These are phyloP conservation scores for Lactarius vividus DNA, from an alignment of 768 basidiomycete species.

Conservation along the genomic window DNA sequence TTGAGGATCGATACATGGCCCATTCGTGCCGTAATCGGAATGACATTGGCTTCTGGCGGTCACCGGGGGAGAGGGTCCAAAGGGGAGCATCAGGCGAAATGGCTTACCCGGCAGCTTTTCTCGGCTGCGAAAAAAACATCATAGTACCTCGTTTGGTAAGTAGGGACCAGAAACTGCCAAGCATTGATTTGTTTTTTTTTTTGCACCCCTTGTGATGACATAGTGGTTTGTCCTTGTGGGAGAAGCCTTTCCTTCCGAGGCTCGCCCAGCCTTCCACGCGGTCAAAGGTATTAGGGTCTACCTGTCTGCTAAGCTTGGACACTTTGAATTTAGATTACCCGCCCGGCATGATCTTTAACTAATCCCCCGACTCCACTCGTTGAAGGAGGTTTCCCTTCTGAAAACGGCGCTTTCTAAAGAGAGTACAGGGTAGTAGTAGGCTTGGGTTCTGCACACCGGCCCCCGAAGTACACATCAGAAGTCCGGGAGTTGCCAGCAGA, in stretches of 20 bases:
- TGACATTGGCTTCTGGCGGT: constrained; percentile 22
- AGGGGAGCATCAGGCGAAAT: constrained; percentile 5
- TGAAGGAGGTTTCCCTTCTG: neutral
- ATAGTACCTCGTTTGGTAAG: constrained; percentile 16
- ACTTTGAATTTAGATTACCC: neutral
- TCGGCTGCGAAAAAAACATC: constrained; percentile 11
- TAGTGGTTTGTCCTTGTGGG: constrained; percentile 10
- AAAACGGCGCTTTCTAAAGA: constrained; percentile 2
- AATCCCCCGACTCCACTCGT: neutral
- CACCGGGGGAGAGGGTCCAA: constrained; percentile 15
- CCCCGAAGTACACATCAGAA: constrained; percentile 3
- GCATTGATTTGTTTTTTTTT: constrained; percentile 6
- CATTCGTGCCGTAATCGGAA: constrained; percentile 19
- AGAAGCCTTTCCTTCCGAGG: constrained; percentile 12
- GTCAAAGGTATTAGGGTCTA: constrained; percentile 11
- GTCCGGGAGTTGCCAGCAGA: neutral
- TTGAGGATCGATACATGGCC: constrained; percentile 17
- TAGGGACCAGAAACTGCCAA: constrained; percentile 7
- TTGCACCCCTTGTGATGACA: constrained; percentile 11
- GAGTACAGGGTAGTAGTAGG: neutral
- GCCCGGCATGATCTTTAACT: neutral
- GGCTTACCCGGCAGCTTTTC: constrained; percentile 17
- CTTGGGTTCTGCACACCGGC: neutral
- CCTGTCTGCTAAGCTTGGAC: neutral
- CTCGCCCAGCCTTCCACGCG: constrained; percentile 21